Conservation (phyloP, 768 basidiomycete genomes). For the Kondoa subrosea region DNA sequence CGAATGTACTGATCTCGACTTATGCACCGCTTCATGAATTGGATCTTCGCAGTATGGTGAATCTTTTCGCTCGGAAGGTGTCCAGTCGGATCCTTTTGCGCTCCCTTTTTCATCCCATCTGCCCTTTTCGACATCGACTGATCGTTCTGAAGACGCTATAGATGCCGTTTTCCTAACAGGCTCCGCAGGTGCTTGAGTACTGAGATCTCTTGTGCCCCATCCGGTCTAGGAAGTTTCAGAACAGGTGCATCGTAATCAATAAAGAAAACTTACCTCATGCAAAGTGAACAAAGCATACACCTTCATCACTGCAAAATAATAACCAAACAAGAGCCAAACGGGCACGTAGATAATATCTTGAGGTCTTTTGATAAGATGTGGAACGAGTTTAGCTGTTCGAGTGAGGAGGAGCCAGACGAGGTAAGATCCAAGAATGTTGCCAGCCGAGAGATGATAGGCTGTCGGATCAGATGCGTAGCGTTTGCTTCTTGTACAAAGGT, state of each 20-base stretch:
- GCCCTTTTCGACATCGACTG: neutral
- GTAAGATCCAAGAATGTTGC: slow-evolving; percentile 32
- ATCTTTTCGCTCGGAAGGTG: neutral
- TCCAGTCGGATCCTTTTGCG: neutral
- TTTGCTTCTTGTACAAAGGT: slow-evolving; percentile 32
- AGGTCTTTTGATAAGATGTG: slow-evolving; percentile 62
- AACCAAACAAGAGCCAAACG: slow-evolving; percentile 76
- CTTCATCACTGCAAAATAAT: slow-evolving; percentile 92
- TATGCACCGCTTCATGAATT: no score
- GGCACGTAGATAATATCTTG: slow-evolving; percentile 63
- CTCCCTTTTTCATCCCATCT: no score
- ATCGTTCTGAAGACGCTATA: neutral
- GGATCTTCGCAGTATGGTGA: neutral
- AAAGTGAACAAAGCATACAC: slow-evolving; percentile 74
- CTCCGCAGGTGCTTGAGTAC: neutral
- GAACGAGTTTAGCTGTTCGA: slow-evolving; percentile 48
- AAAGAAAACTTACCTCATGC: slow-evolving; percentile 49
- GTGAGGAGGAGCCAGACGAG: slow-evolving; percentile 35
- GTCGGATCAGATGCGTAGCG: neutral
- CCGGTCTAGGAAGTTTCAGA: neutral
- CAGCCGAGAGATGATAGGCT: slow-evolving; percentile 20
- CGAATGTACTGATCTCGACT: no score
- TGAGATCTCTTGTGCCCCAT: neutral
- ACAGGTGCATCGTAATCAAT: neutral
- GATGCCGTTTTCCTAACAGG: neutral